Conservation (phyloP, 2,329 filamentous ascomycete genomes). For the Sporothrix dimorphospora region DNA sequence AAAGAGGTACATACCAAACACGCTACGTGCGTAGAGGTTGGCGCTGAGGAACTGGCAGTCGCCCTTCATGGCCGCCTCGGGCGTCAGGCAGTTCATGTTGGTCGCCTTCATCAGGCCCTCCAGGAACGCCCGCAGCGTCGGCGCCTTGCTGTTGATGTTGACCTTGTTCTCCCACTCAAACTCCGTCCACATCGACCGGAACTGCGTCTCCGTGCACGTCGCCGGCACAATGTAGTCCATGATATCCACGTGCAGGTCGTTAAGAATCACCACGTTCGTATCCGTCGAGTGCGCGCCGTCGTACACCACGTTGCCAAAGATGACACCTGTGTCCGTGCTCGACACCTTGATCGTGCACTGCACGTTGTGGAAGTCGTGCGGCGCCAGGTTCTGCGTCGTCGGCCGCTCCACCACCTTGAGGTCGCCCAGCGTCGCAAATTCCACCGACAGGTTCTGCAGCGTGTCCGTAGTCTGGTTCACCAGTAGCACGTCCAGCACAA, state of each 20-base stretch:
- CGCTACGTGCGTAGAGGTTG: conserved; percentile 93
- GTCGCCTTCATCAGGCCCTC: conserved; percentile 95
- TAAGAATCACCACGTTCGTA: conserved; percentile 95
- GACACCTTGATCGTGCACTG: conserved; percentile 99
- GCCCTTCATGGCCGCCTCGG: conserved; percentile 92
- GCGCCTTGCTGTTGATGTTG: conserved; percentile 98
- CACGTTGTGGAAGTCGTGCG: conserved; percentile 96
- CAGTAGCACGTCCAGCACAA: conserved; percentile 91
- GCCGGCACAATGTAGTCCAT: conserved; percentile 99
- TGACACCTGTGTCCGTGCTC: conserved; percentile 89
- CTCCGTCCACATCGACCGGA: conserved; percentile 99
- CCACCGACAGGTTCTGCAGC: conserved; percentile 93
- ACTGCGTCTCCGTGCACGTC: conserved; percentile 94
- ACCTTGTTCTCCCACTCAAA: conserved; percentile 99
- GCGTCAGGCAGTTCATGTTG: conserved; percentile 97
- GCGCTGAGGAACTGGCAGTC: conserved; percentile 98
- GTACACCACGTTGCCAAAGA: conserved; percentile 98
- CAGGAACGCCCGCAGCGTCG: conserved; percentile 87
- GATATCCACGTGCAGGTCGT: conserved; percentile 97
- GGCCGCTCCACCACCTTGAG: conserved; percentile 97
- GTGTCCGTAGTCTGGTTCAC: conserved; percentile 98
- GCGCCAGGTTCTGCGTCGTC: conserved; percentile 91
- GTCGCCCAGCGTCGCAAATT: conserved; percentile 97
- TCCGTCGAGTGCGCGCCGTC: conserved; percentile 90
- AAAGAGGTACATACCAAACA: conserved; percentile 80